phyloP scores from a whole-genome alignment of 441 rosid genomes.

The Biscutella laevigata region DNA sequence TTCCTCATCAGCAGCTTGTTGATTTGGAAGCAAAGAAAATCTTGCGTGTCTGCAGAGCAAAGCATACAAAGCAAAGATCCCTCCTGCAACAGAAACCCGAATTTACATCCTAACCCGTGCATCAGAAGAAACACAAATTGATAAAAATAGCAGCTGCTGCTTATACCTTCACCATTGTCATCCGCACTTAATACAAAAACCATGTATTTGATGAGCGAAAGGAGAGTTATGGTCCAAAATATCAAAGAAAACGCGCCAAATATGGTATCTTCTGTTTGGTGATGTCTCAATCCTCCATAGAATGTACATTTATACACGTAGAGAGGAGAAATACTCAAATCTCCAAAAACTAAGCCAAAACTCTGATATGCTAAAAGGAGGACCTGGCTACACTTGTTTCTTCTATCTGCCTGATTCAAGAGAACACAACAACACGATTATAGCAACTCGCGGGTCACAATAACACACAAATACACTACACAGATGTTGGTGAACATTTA shows the following conservation, averaged over 20 bases:
- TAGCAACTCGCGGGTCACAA: neutral
- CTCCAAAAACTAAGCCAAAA: constrained; percentile 68
- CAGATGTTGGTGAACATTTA: neutral
- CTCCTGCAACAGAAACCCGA: constrained; percentile 46
- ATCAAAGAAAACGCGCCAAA: constrained; percentile 77
- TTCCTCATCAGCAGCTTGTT: constrained; percentile 87
- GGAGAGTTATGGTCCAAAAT: constrained; percentile 74
- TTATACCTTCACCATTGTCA: constrained; percentile 83
- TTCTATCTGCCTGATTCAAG: constrained; percentile 49
- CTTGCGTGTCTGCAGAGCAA: constrained; percentile 75
- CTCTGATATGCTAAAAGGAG: too few species aligned
- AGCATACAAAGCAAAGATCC: constrained; percentile 70
- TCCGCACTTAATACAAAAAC: constrained; percentile 47
- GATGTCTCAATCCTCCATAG: constrained; percentile 46
- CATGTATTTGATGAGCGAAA: constrained; percentile 66
- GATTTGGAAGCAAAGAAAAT: constrained; percentile 75
- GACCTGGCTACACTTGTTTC: constrained; percentile 36
- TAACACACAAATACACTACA: neutral
- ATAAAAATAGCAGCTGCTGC: neutral
- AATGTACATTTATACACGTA: constrained; percentile 69
- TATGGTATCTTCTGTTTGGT: constrained; percentile 54
- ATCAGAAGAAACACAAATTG: neutral
- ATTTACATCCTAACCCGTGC: constrained; percentile 10
- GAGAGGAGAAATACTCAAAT: constrained; percentile 71
- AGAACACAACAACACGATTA: constrained; percentile 7